These are phyloP conservation scores for Amphibolis antarctica DNA, from an alignment of 106 monocot species.

Conservation along the genomic window DNA sequence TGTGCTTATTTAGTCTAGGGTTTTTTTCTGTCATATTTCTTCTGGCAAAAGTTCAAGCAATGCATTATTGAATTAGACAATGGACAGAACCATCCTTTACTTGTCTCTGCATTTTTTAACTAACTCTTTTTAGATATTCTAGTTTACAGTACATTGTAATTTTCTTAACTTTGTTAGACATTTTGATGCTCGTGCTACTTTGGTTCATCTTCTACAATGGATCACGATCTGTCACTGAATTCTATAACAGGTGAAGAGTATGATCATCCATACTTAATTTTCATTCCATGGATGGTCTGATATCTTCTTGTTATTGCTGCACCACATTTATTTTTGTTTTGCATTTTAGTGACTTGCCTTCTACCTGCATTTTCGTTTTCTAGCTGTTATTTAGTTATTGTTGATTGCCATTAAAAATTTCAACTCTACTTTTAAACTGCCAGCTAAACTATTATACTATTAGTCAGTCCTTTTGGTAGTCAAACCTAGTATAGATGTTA, in stretches of 20 bases:
- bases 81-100: not conserved
- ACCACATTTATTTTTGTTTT: not conserved
- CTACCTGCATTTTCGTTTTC: too few relatives aligned
- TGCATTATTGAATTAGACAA: not conserved
- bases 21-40: not conserved
- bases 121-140: not conserved
- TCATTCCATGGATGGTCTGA: not conserved
- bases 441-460: too few relatives aligned
- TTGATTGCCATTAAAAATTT: too few relatives aligned
- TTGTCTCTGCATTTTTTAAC: not conserved
- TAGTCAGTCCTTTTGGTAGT: too few relatives aligned
- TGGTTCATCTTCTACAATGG: constrained; percentile 63
- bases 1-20: too few relatives aligned
- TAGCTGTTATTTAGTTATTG: too few relatives aligned
- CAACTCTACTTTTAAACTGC: too few relatives aligned
- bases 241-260: constrained; percentile 26
- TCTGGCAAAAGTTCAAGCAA: too few relatives aligned
- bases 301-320: not conserved
- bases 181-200: constrained; percentile 39
- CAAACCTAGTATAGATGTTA: too few relatives aligned
- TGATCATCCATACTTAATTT: too few relatives aligned
- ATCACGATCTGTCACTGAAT: constrained; percentile 21
- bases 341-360: not conserved
- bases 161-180: constrained; percentile 28
- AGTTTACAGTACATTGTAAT: not conserved